Evolutionary conservation across 1,284 basidiomycete genomes (phyloP).

Genomic region (Pholiota adiposa): DNA sequence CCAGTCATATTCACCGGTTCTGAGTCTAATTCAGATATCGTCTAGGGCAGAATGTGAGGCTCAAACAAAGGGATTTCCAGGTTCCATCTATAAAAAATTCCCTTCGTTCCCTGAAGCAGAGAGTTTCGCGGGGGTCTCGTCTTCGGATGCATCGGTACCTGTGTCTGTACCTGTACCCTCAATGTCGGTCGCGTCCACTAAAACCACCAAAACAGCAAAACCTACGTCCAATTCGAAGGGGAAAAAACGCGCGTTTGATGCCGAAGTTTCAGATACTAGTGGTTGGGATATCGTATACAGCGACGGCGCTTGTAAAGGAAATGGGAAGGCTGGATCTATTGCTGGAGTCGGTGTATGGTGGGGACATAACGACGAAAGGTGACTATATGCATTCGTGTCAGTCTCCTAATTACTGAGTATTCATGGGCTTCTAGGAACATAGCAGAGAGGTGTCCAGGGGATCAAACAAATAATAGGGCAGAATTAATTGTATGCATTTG

Average conservation of each 20-base stretch:
- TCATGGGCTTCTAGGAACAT: constrained; percentile 57
- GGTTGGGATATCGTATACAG: constrained; percentile 67
- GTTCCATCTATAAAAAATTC: constrained; percentile 71
- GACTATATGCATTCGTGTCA: constrained; percentile 3
- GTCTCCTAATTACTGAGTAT: not conserved
- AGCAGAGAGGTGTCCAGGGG: constrained; percentile 78
- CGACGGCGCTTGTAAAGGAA: constrained; percentile 82
- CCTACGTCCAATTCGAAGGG: constrained; percentile 16
- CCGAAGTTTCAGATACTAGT: constrained; percentile 29
- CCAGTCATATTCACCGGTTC: not conserved
- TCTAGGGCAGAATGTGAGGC: constrained; percentile 61
- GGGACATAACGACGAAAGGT: constrained; percentile 67
- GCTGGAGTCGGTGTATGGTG: constrained; percentile 84
- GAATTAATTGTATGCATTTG: constrained; percentile 72
- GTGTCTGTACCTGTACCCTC: not conserved
- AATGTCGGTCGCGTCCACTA: no score
- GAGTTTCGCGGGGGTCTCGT: constrained; percentile 29
- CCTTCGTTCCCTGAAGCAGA: constrained; percentile 53
- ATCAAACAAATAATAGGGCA: constrained; percentile 88
- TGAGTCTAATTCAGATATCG: constrained; percentile 1
- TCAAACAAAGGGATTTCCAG: constrained; percentile 60
- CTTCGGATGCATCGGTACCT: not conserved
- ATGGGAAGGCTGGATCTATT: constrained; percentile 61
- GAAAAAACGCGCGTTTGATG: constrained; percentile 31
- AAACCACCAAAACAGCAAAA: not conserved